Percentiles rank a stretch among this genome's conserved stretches.
Conservation (phyloP, 345 rosid genomes). For the Gossypium anomalum region DNA sequence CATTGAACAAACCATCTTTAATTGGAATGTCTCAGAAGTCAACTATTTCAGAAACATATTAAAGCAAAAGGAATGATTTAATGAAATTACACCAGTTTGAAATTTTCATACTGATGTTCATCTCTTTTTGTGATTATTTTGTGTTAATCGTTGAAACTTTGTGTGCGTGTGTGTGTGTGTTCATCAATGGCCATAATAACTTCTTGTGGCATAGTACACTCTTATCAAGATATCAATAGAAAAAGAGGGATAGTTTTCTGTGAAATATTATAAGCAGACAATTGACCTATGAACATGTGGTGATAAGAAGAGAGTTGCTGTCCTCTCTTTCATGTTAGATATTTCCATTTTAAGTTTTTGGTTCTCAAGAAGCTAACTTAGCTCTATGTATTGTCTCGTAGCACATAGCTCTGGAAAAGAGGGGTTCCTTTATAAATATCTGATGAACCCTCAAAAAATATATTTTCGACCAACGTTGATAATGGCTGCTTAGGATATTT, state of each 20-base stretch:
- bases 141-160: neutral
- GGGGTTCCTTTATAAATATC: neutral
- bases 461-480: neutral
- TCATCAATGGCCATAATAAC: too few species aligned
- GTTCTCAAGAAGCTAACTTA: too few species aligned
- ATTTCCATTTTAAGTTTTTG: neutral
- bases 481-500: neutral
- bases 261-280: neutral
- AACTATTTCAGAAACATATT: neutral
- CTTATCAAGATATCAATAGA: neutral
- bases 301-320: neutral
- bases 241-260: neutral
- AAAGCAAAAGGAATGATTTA: neutral
- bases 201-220: neutral
- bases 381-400: too few species aligned
- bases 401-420: too few species aligned
- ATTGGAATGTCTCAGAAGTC: neutral
- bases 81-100: neutral
- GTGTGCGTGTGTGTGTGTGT: too few species aligned
- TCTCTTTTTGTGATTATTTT: neutral
- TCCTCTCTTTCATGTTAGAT: neutral
- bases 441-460: slow-evolving; percentile 1
- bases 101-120: neutral
- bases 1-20: neutral
- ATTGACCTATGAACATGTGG: neutral